These are phyloP conservation scores for Botrytis elliptica DNA, from an alignment of 2,329 filamentous ascomycete species.

Conservation along the genomic window DNA sequence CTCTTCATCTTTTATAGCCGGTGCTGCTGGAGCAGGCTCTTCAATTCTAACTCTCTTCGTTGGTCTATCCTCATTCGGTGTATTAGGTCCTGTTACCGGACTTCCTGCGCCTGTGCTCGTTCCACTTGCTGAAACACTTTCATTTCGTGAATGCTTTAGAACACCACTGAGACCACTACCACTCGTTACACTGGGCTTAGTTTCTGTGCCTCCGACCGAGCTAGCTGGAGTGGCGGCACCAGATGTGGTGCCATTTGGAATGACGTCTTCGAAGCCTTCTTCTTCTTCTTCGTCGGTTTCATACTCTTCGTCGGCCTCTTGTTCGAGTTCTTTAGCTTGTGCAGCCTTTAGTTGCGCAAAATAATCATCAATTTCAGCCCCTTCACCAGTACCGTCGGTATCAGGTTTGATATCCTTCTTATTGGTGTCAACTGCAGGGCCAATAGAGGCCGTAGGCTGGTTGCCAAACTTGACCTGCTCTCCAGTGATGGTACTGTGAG, in stretches of 20 bases:
- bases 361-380: conserved; percentile 62
- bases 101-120: conserved; percentile 38
- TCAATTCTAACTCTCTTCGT: conserved; percentile 64
- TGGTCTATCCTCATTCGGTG: conserved; percentile 45
- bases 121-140: conserved; percentile 36
- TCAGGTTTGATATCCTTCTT: conserved; percentile 48
- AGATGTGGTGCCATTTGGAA: conserved; percentile 32
- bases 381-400: conserved; percentile 45
- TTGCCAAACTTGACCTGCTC: conserved; percentile 54
- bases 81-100: conserved; percentile 39
- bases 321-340: conserved; percentile 50
- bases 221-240: conserved; percentile 36
- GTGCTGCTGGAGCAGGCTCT: conserved; percentile 37
- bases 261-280: conserved; percentile 49
- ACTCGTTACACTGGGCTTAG: conserved; percentile 26
- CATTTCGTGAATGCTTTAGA: conserved; percentile 33
- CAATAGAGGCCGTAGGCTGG: conserved; percentile 41
- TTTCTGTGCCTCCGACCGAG: conserved; percentile 29
- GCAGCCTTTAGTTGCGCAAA: conserved; percentile 66
- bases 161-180: conserved; percentile 31
- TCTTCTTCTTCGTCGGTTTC: conserved; percentile 49
- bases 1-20: conserved; percentile 43
- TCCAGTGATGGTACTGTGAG: conserved; percentile 65
- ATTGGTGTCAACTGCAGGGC: conserved; percentile 43
- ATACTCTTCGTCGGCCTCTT: conserved; percentile 52